Evolutionary conservation across 371 early-diverging fungal species (phyloP).

Genomic region (Massospora cicadina): DNA sequence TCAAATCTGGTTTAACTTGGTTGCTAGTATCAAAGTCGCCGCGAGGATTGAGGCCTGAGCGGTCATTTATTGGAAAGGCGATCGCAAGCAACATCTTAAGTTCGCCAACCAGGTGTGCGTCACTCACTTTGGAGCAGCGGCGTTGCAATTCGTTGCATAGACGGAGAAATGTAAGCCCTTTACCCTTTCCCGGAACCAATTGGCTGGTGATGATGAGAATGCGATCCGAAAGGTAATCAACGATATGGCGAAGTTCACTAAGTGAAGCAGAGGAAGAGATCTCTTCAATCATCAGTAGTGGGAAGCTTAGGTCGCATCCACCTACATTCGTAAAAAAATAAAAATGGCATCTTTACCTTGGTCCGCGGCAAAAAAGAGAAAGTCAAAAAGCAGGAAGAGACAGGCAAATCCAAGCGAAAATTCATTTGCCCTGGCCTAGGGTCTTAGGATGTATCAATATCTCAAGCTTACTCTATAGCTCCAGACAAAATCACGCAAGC

Average conservation of each 20-base stretch:
- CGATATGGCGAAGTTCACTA: neutral
- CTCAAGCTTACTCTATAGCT: neutral
- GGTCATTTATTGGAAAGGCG: conserved; percentile 1
- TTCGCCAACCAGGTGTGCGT: neutral
- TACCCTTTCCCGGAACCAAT: neutral
- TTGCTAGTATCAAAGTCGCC: neutral
- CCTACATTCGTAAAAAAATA: neutral
- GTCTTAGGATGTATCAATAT: neutral
- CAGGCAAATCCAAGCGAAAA: neutral
- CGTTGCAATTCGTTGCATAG: conserved; percentile 1
- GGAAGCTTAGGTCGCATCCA: neutral
- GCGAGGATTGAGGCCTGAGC: neutral
- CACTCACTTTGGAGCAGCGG: neutral
- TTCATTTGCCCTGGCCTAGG: neutral
- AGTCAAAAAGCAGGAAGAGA: neutral
- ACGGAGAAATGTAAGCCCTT: neutral
- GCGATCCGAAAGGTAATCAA: conserved; percentile 1
- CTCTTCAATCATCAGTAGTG: neutral
- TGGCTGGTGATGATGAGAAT: neutral
- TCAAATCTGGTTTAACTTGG: neutral
- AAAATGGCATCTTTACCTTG: neutral
- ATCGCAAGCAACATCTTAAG: neutral
- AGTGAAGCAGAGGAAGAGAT: neutral
- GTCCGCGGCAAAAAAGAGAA: neutral
- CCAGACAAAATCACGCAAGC: neutral